Conservation (phyloP, 176 grass and related monocot genomes). For the Musa schizocarpa region DNA sequence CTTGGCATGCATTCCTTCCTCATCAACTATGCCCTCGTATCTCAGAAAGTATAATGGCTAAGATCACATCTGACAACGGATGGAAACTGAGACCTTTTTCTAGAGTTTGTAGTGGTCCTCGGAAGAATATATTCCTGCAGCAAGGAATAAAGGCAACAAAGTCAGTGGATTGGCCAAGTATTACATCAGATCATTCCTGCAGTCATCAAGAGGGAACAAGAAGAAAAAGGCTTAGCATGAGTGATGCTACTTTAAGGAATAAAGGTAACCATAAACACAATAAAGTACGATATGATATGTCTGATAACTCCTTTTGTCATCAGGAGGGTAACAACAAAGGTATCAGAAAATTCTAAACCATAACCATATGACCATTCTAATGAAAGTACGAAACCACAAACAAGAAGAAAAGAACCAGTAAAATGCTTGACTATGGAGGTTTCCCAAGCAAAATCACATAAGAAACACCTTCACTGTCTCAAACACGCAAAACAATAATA, state of each 20-base stretch:
- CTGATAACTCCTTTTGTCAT: neutral
- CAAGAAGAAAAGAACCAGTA: neutral
- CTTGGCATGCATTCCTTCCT: too few species aligned
- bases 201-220: neutral
- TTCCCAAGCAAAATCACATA: too few species aligned
- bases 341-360: neutral
- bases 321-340: neutral
- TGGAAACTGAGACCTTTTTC: neutral
- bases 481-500: too few species aligned
- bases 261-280: neutral
- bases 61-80: neutral
- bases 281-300: neutral
- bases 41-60: neutral
- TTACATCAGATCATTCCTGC: neutral
- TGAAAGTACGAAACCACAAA: neutral
- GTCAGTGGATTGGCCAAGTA: neutral
- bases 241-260: neutral
- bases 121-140: neutral
- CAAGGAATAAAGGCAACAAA: slow-evolving; percentile 10
- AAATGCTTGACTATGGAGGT: too few species aligned
- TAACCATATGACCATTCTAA: neutral
- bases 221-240: neutral
- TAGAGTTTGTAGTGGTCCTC: neutral
- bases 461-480: too few species aligned
- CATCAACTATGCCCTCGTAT: too few species aligned